Conservation (phyloP, 2,329 filamentous ascomycete species). For the Ophiostoma angusticollis region DNA sequence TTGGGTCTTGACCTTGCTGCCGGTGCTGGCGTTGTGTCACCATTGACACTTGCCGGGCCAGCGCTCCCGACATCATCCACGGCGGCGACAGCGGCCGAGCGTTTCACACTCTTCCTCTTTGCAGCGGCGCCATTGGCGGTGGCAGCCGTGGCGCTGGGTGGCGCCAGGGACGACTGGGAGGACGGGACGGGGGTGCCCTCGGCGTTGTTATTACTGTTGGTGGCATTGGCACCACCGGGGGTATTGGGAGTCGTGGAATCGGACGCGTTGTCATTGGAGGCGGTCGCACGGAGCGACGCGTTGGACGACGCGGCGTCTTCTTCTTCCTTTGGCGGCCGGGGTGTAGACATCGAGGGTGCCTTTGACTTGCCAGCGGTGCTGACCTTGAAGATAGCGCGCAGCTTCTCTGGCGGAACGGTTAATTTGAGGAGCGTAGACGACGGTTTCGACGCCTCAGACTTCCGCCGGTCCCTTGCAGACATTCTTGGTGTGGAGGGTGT, state of each 20-base stretch:
- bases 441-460: constrained; percentile 23
- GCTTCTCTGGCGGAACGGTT: constrained; percentile 34
- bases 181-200: constrained; percentile 41
- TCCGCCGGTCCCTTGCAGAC: constrained; percentile 30
- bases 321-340: constrained; percentile 26
- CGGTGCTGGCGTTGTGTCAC: constrained; percentile 33
- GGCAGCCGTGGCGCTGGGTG: constrained; percentile 32
- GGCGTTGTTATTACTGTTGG: constrained; percentile 20
- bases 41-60: constrained; percentile 25
- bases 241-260: constrained; percentile 50
- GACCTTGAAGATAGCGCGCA: constrained; percentile 36
- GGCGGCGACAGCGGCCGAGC: constrained; percentile 46
- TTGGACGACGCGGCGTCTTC: constrained; percentile 22
- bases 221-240: constrained; percentile 23
- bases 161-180: constrained; percentile 44
- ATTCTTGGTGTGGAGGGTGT: constrained; percentile 10
- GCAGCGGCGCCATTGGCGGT: constrained; percentile 45
- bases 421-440: constrained; percentile 34
- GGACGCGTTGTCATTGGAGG: constrained; percentile 46
- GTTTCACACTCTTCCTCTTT: constrained; percentile 67
- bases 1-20: constrained; percentile 63
- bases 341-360: constrained; percentile 22
- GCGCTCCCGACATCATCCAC: constrained; percentile 35
- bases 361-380: constrained; percentile 15
- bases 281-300: constrained; percentile 36